phyloP scores from a whole-genome alignment of 495 filamentous ascomycete species.

The Talaromyces nanjingensis region DNA sequence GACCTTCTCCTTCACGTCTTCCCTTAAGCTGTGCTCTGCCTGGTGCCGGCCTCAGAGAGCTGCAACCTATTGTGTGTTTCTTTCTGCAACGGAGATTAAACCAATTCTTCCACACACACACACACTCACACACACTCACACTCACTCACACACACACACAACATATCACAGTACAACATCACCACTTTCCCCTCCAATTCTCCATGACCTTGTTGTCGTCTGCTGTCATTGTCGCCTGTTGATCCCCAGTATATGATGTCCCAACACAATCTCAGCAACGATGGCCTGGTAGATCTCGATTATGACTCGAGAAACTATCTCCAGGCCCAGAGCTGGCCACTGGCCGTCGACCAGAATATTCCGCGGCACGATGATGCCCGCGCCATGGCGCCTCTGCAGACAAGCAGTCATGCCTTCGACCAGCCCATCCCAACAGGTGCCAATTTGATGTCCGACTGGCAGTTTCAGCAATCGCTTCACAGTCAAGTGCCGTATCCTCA shows the following conservation, averaged over 20 bases:
- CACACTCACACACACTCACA: too few relatives aligned
- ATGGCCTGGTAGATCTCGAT: conserved; percentile 41
- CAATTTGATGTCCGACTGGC: conserved; percentile 44
- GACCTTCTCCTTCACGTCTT: conserved; percentile 10
- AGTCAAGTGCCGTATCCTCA: conserved; percentile 36
- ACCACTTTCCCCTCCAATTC: neutral
- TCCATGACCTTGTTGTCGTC: neutral
- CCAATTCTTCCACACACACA: neutral
- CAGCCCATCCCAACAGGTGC: conserved; percentile 34
- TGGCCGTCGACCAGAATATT: conserved; percentile 28
- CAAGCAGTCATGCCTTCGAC: conserved; percentile 40
- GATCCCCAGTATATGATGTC: neutral
- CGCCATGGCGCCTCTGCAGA: conserved; percentile 40
- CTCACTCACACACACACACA: neutral
- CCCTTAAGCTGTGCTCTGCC: neutral
- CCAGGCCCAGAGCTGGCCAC: conserved; percentile 35
- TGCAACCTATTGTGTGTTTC: neutral
- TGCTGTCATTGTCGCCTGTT: conserved; percentile 3
- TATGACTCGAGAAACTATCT: conserved; percentile 44
- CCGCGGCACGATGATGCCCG: conserved; percentile 29
- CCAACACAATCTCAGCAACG: conserved; percentile 13
- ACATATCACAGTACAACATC: neutral
- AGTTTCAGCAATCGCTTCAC: conserved; percentile 47
- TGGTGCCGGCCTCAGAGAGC: neutral
- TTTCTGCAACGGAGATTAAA: neutral